A percentile compares a stretch with the other conserved stretches of the same genome.
These are phyloP conservation scores for Apiospora phragmitis DNA, from an alignment of 2,329 filamentous ascomycete species.

Conservation along the genomic window DNA sequence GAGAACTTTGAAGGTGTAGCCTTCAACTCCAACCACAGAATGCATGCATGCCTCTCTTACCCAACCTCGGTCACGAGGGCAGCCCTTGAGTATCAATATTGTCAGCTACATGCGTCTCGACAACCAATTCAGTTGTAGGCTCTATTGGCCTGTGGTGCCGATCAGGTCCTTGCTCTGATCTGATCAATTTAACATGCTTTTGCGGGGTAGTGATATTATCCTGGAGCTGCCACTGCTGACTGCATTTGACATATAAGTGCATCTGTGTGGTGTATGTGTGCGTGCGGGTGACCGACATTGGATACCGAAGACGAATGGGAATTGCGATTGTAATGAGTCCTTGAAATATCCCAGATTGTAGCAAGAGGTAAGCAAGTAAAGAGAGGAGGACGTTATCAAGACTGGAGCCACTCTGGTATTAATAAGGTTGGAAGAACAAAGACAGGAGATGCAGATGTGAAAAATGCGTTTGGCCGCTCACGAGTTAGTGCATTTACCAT, in stretches of 20 bases:
- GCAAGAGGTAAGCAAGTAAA: neutral
- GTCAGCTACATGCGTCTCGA: neutral
- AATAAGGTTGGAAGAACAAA: neutral
- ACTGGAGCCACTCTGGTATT: neutral
- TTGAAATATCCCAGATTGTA: neutral
- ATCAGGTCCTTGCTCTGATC: slow-evolving; percentile 4
- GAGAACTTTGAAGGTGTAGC: neutral
- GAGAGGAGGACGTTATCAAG: neutral
- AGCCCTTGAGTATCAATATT: neutral
- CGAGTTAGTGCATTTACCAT: neutral
- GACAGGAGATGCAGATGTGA: neutral
- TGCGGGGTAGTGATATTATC: slow-evolving; percentile 1
- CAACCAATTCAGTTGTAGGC: neutral
- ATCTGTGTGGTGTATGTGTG: neutral
- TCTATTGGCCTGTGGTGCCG: neutral
- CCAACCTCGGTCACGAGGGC: neutral
- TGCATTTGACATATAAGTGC: neutral
- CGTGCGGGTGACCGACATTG: neutral
- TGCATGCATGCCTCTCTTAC: neutral
- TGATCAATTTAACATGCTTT: neutral
- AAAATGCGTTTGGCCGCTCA: neutral
- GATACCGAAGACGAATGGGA: neutral
- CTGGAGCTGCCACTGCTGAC: neutral
- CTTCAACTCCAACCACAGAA: neutral
- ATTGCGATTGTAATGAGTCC: neutral